Evolutionary conservation across 2,329 filamentous ascomycete genomes (phyloP), one percentile per base, ranked within the genome.

Genomic region (Fusarium poae): DNA sequence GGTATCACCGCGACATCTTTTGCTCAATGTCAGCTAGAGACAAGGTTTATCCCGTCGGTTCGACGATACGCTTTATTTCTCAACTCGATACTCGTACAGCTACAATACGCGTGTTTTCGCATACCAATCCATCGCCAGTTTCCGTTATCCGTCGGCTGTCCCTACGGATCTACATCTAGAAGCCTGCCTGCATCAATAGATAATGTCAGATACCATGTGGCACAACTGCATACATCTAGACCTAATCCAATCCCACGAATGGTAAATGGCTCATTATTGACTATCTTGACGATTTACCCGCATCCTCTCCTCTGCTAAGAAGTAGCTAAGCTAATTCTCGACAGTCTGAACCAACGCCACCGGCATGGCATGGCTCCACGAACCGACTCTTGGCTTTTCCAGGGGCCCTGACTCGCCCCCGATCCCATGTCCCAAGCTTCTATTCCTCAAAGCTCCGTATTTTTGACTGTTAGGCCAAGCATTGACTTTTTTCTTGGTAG

Each of bases 231-330:
- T 67, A 39, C 42, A 48, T 54, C 56, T 42, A 60, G 29, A 21
- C 45, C 29, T 12, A 48, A 39, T 39, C 35, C 43, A 62, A 59
- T 52, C 55, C 57, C 49, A 70, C 66, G 61, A 67, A 69, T 67
- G 21, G 23, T 50, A 50, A 50, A 50, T 50, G 34, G 48, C 48
- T 50, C 48, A 50, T 27, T 27, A 35, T 37, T 20, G 32, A 16
- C 23, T 49, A 45, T 60, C 56, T 53, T 16, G 32, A 53, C 46
- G 60, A 63, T 57, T 62, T 44, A 62, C 25, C 57, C 57, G 60
- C 46, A 25, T 54, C 39, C 18, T 44, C 34, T 27, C n/a, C 32
- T 37, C 32, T 8, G 27, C 6, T 27, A 25, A 25, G 25, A 25
- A 4, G 5, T 25, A 25, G 16, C 30, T 35, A 49, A 48, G 42